A percentile compares a stretch with the other conserved stretches of the same genome.
These are phyloP conservation scores for Wickerhamomyces canadensis DNA, from an alignment of 805 yeast species.

Conservation along the genomic window DNA sequence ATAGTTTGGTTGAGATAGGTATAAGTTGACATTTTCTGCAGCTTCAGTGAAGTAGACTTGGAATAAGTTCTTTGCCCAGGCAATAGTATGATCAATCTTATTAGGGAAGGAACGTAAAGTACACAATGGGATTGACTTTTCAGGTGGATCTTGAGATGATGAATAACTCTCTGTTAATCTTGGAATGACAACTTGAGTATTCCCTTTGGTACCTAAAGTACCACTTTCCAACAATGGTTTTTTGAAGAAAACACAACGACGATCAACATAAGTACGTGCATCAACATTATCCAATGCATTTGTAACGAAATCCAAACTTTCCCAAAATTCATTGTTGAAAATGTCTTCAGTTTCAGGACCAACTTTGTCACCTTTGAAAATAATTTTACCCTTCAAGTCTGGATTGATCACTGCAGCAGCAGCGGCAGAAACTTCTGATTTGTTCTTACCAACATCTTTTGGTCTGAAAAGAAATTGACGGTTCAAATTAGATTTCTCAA, in stretches of 20 bases:
- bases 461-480: constrained; percentile 95
- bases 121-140: constrained; percentile 94
- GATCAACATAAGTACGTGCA: constrained; percentile 95
- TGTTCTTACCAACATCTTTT: constrained; percentile 86
- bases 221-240: constrained; percentile 94
- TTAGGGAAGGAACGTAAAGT: constrained; percentile 96
- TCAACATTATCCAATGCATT: constrained; percentile 97
- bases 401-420: constrained; percentile 89
- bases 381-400: constrained; percentile 71
- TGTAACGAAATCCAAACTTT: constrained; percentile 76
- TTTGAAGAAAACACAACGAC: constrained; percentile 89
- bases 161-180: constrained; percentile 92
- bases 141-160: constrained; percentile 97
- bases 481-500: constrained; percentile 92
- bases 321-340: constrained; percentile 85
- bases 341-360: constrained; percentile 89
- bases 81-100: constrained; percentile 97
- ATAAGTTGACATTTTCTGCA: constrained; percentile 91
- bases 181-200: constrained; percentile 95
- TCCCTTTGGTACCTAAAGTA: constrained; percentile 97
- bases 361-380: constrained; percentile 76
- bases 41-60: constrained; percentile 86
- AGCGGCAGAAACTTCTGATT: constrained; percentile 83
- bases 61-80: constrained; percentile 96
- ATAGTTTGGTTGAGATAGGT: constrained; percentile 85